Evolutionary conservation across 495 filamentous ascomycete genomes (phyloP), one percentile per base, ranked within the genome.

Genomic region (Geoglossum glabrum): DNA sequence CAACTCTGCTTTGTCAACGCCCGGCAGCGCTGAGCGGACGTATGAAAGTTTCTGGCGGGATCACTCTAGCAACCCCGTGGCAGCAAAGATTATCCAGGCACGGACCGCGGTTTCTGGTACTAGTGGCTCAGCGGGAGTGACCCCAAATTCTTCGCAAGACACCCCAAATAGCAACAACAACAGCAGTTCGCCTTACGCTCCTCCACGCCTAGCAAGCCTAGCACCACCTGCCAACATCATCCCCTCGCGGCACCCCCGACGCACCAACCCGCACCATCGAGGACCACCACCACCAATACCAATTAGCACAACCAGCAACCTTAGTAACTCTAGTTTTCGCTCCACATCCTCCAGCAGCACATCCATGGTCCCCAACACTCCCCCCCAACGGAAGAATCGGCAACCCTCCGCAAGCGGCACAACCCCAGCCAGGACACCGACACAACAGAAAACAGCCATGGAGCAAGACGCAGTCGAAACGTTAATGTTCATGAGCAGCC

Each of bases 391-490:
- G 5, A 21, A 19, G 10, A 21, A 17, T 17, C 68, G 63, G 34
- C 70, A 73, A 47, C 68, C 71, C 57, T 71, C 68, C 33, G 61
- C 62, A 54, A 47, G 55, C 3, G 58, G 64, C 21, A 63, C 62
- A 33, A 65, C 17, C 43, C 63, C 51, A 62, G 64, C 21, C 34
- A 67, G 40, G 55, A 65, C 56, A 52, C 68, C 56, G 13, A 79
- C 81, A 13, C 79, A 77, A 40, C 74, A 81, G 43, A 86, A 85
- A 57, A 80, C 82, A 19, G 73, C 78, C 23, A 82, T 84, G 63
- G 87, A 94, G 63, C 79, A 88, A 63, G 87, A 92, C 62, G 87
- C 87, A n/a, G 81, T 93, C 25, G 87, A 94, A 64, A 85, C 84
- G 0, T 70, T 93, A 26, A 72, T 93, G 23, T 90, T 87, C 69